These are phyloP conservation scores for Elsinoe fawcettii DNA, from an alignment of 2,329 filamentous ascomycete genomes.

Conservation along the genomic window DNA sequence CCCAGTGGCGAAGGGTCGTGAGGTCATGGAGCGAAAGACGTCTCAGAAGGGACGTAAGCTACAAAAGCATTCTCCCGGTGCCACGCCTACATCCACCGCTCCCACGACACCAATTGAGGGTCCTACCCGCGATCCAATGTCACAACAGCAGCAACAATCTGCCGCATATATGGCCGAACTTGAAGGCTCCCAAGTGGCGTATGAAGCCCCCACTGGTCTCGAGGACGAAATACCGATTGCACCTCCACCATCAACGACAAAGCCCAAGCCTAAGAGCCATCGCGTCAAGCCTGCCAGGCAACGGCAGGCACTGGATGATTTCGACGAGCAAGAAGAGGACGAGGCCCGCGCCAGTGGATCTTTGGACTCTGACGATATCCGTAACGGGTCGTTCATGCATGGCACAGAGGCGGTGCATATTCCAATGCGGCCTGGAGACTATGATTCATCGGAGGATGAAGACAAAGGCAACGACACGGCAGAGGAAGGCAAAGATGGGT, in stretches of 20 bases:
- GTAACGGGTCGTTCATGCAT: slow-evolving; percentile 40
- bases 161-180: slow-evolving; percentile 28
- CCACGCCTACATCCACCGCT: slow-evolving; percentile 11
- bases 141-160: slow-evolving; percentile 14
- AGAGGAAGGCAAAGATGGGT: slow-evolving; percentile 19
- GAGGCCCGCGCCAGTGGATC: slow-evolving; percentile 39
- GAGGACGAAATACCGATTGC: slow-evolving; percentile 27
- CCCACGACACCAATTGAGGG: not conserved
- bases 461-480: slow-evolving; percentile 19
- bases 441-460: slow-evolving; percentile 19
- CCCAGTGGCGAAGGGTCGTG: not conserved
- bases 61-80: slow-evolving; percentile 19
- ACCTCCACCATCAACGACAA: not conserved
- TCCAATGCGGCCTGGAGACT: slow-evolving; percentile 20
- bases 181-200: slow-evolving; percentile 30
- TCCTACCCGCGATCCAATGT: slow-evolving; percentile 14
- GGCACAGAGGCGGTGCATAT: slow-evolving; percentile 32
- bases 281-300: slow-evolving; percentile 54
- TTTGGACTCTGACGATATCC: slow-evolving; percentile 61
- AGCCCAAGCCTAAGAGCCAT: slow-evolving; percentile 38
- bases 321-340: slow-evolving; percentile 46
- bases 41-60: slow-evolving; percentile 19
- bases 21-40: slow-evolving; percentile 16
- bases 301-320: slow-evolving; percentile 62
- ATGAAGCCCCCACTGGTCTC: slow-evolving; percentile 38